These are phyloP conservation scores for Tetrapisispora nanseiensis DNA, from an alignment of 805 yeast genomes.

Conservation along the genomic window DNA sequence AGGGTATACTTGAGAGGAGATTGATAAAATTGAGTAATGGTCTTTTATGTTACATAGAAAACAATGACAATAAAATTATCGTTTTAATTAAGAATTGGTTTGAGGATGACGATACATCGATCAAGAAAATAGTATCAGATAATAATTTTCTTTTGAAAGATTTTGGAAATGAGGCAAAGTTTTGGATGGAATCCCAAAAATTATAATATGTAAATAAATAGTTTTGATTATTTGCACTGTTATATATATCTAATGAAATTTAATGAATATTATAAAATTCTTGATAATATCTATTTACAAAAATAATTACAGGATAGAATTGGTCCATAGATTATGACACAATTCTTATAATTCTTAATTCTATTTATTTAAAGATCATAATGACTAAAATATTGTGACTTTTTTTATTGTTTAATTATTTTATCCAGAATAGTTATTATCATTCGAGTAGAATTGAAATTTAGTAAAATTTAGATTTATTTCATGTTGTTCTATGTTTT, in stretches of 20 bases:
- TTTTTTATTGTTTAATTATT: too few species aligned
- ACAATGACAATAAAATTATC: slow-evolving; percentile 10
- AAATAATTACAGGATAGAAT: too few species aligned
- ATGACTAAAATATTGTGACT: too few species aligned
- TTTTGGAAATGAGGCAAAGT: slow-evolving; percentile 16
- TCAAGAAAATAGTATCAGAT: not conserved
- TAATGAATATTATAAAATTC: too few species aligned
- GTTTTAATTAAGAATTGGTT: slow-evolving; percentile 27
- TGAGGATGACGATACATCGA: slow-evolving; percentile 6
- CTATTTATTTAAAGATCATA: too few species aligned
- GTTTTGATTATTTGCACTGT: too few species aligned
- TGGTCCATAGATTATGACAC: too few species aligned
- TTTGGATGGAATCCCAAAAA: slow-evolving; percentile 1
- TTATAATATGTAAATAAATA: too few species aligned
- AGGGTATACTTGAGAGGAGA: slow-evolving; percentile 19
- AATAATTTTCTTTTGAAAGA: slow-evolving; percentile 10
- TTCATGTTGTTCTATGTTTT: slow-evolving; percentile 54
- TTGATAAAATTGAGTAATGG: slow-evolving; percentile 27
- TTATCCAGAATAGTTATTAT: not conserved
- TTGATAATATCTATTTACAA: too few species aligned
- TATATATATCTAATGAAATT: too few species aligned
- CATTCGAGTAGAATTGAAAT: slow-evolving; percentile 8
- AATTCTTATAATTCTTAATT: too few species aligned
- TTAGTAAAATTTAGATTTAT: slow-evolving; percentile 15
- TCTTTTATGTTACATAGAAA: slow-evolving; percentile 22